Evolutionary conservation across 2,329 filamentous ascomycete species (phyloP).

Genomic region (Paecilomyces niveus): DNA sequence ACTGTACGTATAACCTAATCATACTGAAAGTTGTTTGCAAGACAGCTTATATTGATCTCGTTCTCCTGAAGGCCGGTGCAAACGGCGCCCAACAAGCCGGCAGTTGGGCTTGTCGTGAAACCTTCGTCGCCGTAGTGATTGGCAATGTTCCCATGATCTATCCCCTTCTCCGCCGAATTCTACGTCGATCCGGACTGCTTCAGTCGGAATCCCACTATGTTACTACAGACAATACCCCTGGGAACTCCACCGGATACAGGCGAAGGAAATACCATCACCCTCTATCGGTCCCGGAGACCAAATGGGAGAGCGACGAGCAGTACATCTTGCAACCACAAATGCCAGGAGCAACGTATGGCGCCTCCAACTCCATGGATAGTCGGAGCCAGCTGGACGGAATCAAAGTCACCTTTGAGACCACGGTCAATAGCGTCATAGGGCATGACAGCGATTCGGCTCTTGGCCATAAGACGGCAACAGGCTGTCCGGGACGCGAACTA

Average conservation of each 20-base stretch:
- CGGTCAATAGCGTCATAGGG: slow-evolving; percentile 15
- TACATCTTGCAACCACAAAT: slow-evolving; percentile 11
- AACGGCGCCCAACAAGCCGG: slow-evolving; percentile 36
- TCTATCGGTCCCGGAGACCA: slow-evolving; percentile 22
- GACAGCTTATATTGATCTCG: not conserved
- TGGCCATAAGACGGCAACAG: not conserved
- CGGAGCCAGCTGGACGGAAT: slow-evolving; percentile 16
- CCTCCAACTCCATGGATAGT: not conserved
- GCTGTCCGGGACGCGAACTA: not conserved
- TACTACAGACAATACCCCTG: slow-evolving; percentile 16
- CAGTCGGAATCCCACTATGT: slow-evolving; percentile 11
- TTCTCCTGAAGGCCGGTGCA: slow-evolving; percentile 20
- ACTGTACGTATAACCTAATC: slow-evolving; percentile 19
- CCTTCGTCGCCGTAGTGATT: slow-evolving; percentile 40
- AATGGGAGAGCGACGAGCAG: slow-evolving; percentile 25
- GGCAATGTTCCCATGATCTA: slow-evolving; percentile 39
- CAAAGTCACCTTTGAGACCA: slow-evolving; percentile 25
- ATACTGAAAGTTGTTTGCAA: not conserved
- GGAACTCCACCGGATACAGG: slow-evolving; percentile 5
- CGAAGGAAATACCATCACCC: slow-evolving; percentile 25
- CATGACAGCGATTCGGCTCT: not conserved
- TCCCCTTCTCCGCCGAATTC: slow-evolving; percentile 22
- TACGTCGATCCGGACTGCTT: slow-evolving; percentile 19
- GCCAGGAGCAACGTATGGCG: not conserved
- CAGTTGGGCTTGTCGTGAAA: slow-evolving; percentile 40